Evolutionary conservation across 768 basidiomycete genomes (phyloP).

Genomic region (Rhodotorula diobovata): DNA sequence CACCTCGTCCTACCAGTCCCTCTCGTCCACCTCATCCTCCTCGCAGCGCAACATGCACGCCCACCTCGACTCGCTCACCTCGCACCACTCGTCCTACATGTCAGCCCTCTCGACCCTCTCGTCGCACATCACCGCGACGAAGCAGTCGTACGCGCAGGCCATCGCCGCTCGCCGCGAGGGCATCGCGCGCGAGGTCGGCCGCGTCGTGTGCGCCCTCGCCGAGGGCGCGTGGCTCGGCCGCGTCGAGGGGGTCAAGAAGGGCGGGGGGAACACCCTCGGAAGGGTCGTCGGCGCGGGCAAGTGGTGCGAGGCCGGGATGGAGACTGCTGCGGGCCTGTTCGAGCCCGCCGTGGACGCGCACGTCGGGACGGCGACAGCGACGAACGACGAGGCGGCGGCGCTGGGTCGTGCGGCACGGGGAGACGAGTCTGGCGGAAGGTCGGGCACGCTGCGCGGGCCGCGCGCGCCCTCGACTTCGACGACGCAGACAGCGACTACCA

Average conservation of each 20-base stretch:
- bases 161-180: conserved; percentile 25
- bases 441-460: background rate
- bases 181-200: conserved; percentile 14
- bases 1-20: conserved; percentile 27
- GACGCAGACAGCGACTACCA: background rate
- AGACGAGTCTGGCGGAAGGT: too few relatives aligned
- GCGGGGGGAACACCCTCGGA: conserved; percentile 9
- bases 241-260: conserved; percentile 21
- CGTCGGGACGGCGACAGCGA: background rate
- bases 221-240: conserved; percentile 25
- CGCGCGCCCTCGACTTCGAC: background rate
- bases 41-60: background rate
- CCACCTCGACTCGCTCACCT: conserved; percentile 17
- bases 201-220: conserved; percentile 10
- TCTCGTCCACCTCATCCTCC: background rate
- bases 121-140: conserved; percentile 9
- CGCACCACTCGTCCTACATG: conserved; percentile 35
- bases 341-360: background rate
- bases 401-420: too few relatives aligned
- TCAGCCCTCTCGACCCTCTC: conserved; percentile 20
- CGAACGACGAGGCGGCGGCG: background rate
- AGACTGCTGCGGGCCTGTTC: background rate
- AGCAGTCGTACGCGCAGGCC: conserved; percentile 8
- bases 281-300: conserved; percentile 2
- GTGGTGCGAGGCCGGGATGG: conserved; percentile 22